These are phyloP conservation scores for Fusarium paranaense DNA, from an alignment of 2,329 filamentous ascomycete genomes.

Conservation along the genomic window DNA sequence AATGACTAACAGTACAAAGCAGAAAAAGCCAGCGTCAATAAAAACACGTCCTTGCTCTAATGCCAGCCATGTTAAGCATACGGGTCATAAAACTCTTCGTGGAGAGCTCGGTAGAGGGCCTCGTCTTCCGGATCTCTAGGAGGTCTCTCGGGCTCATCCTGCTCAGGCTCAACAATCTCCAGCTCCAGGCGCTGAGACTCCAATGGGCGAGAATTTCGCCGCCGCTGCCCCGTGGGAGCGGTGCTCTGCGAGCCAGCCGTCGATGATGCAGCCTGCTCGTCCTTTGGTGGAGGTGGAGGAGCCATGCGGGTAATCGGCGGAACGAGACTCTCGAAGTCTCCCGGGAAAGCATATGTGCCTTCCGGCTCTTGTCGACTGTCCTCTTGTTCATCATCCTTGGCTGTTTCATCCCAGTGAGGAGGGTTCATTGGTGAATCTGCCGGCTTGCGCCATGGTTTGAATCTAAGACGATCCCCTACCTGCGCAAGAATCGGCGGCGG, in stretches of 20 bases:
- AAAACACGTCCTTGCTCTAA: background rate
- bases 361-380: constrained; percentile 2
- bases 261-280: background rate
- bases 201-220: background rate
- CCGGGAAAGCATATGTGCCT: background rate
- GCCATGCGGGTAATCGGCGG: too few species aligned
- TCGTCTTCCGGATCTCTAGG: background rate
- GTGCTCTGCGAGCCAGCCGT: background rate
- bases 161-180: constrained; percentile 6
- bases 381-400: background rate
- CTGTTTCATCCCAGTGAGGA: background rate
- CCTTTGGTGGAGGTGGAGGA: background rate
- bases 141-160: background rate
- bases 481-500: background rate
- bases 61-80: background rate
- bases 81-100: background rate
- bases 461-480: constrained; percentile 28
- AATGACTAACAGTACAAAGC: background rate
- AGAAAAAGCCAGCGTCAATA: background rate
- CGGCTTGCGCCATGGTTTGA: constrained; percentile 7
- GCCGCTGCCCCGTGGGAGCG: background rate
- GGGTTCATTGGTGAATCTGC: background rate
- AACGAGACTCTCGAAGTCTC: background rate
- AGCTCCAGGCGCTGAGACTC: background rate
- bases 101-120: background rate